phyloP scores from a whole-genome alignment of 2,329 filamentous ascomycete species.

The Arthrobotrys entomopaga region DNA sequence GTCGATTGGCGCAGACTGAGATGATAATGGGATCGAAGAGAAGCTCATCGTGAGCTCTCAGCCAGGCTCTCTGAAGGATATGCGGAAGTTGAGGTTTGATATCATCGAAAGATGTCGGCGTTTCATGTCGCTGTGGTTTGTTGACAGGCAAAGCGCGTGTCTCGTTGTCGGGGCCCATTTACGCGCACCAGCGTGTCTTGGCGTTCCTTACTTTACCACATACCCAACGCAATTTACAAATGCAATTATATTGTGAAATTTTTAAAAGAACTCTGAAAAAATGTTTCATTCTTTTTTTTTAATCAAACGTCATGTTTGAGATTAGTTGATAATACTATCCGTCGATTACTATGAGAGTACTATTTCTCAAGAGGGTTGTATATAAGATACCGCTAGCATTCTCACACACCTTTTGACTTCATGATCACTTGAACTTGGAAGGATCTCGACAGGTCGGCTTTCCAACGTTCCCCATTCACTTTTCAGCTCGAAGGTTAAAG shows the following conservation, averaged over 20 bases:
- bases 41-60: conserved; percentile 45
- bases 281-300: no score
- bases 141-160: conserved; percentile 2
- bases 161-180: not conserved
- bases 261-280: no score
- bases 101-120: conserved; percentile 3
- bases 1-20: conserved; percentile 57
- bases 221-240: not conserved
- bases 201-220: not conserved
- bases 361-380: no score
- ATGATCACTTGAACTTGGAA: no score
- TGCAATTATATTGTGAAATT: no score
- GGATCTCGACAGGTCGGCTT: no score
- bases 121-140: not conserved
- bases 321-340: no score
- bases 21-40: conserved; percentile 39
- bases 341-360: no score
- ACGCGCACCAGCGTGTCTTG: not conserved
- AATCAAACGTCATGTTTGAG: not conserved
- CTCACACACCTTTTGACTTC: no score
- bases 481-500: no score
- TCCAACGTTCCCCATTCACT: no score
- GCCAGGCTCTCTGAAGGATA: conserved; percentile 27
- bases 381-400: no score
- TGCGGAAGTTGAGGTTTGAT: conserved; percentile 8